Base-by-base conservation (phyloP, 2,329 filamentous ascomycete genomes). In the Exophiala lecanii-corni region DNA sequence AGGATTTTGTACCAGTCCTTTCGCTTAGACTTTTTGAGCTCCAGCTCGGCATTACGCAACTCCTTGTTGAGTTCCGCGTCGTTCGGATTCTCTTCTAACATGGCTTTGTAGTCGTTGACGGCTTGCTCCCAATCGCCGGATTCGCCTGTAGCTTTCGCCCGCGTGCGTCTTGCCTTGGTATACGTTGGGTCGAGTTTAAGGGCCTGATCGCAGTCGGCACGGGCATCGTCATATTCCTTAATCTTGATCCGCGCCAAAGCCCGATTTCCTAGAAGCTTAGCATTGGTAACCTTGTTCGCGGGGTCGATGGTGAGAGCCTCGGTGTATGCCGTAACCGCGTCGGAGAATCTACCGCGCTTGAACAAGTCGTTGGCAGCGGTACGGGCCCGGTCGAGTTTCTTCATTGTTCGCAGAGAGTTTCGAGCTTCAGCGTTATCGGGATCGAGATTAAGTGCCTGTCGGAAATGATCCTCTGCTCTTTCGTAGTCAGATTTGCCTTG, bases 1-100 rank as follows among this genome's bases (percentile, higher is more conserved):
- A 98, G 79, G 55, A 97, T 95, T 78, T 96, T 96, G 74, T 98
- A 98, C 71, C 95, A 97, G 62, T 98, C 92, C 69, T 98, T 98
- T 50, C 92, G 78, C 69, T 91, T 85, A 64, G 85, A 86, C 82
- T 97, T 97, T 81, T 98, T 98, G 51, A 97, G 72, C 69, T 98
- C 92, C 18, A 96, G 72, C 70, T 98, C 91, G 1, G 91, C 92
- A 58, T 83, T 86, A 44, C 86, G 83, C 33, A 97, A 80, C 59
- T 98, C 92, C 65, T 86, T 89, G 39, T 77, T 74, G 47, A 97
- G 83, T 10, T 76, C 80, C 31, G 82, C 79, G 63, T 98, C 92
- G 50, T 82, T 76, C 2, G 89, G 89, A 55, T 92, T 87, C 47
- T 81, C 70, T 62, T 97, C 91, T 38, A 84, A 78, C 46, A 97